A percentile compares a stretch with the other conserved stretches of the same genome.
These are phyloP conservation scores for Pascua sp. DNA, from an alignment of 1,284 basidiomycete genomes.

Conservation along the genomic window DNA sequence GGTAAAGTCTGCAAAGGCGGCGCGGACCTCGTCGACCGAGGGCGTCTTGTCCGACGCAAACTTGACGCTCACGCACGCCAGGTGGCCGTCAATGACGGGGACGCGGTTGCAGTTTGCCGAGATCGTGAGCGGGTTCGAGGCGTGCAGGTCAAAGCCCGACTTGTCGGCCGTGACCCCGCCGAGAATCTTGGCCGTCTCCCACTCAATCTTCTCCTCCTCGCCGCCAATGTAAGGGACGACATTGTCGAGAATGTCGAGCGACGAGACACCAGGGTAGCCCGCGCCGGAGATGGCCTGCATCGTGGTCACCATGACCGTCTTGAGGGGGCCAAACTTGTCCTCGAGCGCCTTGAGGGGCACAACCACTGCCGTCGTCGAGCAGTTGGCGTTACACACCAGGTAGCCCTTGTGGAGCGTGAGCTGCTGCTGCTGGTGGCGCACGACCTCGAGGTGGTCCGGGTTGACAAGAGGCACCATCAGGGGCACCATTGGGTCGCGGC, in stretches of 20 bases:
- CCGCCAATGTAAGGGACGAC: conserved; percentile 91
- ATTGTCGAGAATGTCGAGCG: conserved; percentile 93
- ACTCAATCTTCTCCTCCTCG: conserved; percentile 92
- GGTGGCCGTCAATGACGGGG: conserved; percentile 88
- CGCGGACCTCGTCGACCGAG: conserved; percentile 78
- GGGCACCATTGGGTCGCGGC: conserved; percentile 90
- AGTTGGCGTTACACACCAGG: conserved; percentile 98
- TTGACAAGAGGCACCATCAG: conserved; percentile 97
- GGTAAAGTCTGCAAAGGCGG: conserved; percentile 71
- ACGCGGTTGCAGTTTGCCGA: conserved; percentile 91
- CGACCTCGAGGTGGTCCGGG: conserved; percentile 76
- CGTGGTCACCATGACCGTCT: conserved; percentile 85
- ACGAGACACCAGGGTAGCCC: conserved; percentile 90
- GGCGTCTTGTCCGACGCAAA: conserved; percentile 75
- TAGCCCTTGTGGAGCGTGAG: conserved; percentile 80
- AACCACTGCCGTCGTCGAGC: conserved; percentile 91
- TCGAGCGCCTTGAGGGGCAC: conserved; percentile 91
- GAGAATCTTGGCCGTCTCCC: conserved; percentile 96
- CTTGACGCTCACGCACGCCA: conserved; percentile 78
- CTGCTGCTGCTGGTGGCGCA: conserved; percentile 72
- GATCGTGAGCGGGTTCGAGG: conserved; percentile 70
- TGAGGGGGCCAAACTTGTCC: conserved; percentile 86
- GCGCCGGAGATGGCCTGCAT: conserved; percentile 97
- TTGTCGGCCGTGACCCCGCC: conserved; percentile 64
- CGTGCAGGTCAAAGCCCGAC: conserved; percentile 79